Conservation (phyloP, 306 rosid genomes). For the Quercus bicolor region DNA sequence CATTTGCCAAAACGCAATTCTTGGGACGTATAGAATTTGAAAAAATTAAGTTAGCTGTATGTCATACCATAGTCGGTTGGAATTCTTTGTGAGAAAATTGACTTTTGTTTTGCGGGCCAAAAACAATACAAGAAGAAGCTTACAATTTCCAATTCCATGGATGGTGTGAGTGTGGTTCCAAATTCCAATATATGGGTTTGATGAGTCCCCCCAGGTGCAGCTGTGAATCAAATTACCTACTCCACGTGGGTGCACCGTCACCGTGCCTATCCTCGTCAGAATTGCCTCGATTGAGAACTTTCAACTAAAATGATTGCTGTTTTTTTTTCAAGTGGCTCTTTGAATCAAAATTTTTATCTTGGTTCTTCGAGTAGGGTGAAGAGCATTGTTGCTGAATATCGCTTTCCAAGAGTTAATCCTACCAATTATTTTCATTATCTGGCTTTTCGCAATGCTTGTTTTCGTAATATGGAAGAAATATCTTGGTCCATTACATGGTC, state of each 20-base stretch:
- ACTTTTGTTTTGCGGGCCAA: slow-evolving; percentile 8
- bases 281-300: slow-evolving; percentile 20
- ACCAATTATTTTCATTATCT: neutral
- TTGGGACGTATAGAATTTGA: neutral
- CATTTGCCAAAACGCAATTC: slow-evolving; percentile 6
- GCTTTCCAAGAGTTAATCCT: neutral
- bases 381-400: neutral
- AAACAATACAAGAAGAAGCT: slow-evolving; percentile 26
- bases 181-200: slow-evolving; percentile 25
- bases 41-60: slow-evolving; percentile 7
- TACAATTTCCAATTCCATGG: neutral
- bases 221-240: slow-evolving; percentile 24
- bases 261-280: slow-evolving; percentile 26
- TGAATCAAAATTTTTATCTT: neutral
- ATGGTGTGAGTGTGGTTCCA: slow-evolving; percentile 20
- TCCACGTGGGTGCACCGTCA: slow-evolving; percentile 35
- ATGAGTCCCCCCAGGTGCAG: slow-evolving; percentile 20
- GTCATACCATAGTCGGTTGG: neutral
- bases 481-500: slow-evolving; percentile 7
- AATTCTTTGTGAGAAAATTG: neutral
- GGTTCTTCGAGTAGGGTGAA: neutral
- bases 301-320: neutral
- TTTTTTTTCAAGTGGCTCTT: slow-evolving; percentile 10
- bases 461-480: slow-evolving; percentile 10
- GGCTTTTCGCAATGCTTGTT: neutral